A percentile compares a stretch with the other conserved stretches of the same genome.
Conservation (phyloP, 1,284 basidiomycete species). For the Trichosporon sp. region DNA sequence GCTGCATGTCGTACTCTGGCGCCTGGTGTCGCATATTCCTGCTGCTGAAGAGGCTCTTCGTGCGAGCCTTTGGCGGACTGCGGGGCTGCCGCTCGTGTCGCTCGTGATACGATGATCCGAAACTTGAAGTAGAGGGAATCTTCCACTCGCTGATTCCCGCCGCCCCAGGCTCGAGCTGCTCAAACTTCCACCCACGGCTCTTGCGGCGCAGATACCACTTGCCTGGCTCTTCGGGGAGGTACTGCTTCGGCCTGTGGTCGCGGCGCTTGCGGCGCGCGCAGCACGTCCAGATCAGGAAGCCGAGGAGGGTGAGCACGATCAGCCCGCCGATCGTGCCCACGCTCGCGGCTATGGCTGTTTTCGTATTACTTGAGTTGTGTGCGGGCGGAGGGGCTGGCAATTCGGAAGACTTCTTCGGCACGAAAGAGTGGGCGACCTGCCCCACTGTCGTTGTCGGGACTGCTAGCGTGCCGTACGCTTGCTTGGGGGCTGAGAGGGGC, state of each 20-base stretch:
- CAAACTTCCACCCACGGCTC: background rate
- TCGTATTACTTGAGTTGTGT: background rate
- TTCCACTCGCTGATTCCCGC: background rate
- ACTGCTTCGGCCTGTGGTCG: slow-evolving; percentile 5
- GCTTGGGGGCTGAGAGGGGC: background rate
- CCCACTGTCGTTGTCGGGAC: background rate
- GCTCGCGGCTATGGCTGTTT: slow-evolving; percentile 4
- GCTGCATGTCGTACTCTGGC: background rate
- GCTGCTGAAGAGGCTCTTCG: background rate
- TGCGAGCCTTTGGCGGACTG: background rate
- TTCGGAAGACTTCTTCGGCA: background rate
- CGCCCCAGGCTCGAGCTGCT: background rate
- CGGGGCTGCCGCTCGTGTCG: too few species aligned
- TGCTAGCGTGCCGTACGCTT: background rate
- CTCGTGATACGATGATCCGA: background rate
- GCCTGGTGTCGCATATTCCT: background rate
- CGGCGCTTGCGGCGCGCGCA: slow-evolving; percentile 5
- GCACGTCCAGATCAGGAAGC: slow-evolving; percentile 10
- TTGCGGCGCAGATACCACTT: slow-evolving; percentile 13
- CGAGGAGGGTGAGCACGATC: slow-evolving; percentile 6
- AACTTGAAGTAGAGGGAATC: background rate
- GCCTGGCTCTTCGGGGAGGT: slow-evolving; percentile 5
- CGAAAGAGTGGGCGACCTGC: background rate
- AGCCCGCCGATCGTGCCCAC: slow-evolving; percentile 10
- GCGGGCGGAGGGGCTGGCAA: background rate